Evolutionary conservation across 164 flowering plant species (phyloP), one percentile per base, ranked within the genome.

Genomic region (Magnolia changhungtana): DNA sequence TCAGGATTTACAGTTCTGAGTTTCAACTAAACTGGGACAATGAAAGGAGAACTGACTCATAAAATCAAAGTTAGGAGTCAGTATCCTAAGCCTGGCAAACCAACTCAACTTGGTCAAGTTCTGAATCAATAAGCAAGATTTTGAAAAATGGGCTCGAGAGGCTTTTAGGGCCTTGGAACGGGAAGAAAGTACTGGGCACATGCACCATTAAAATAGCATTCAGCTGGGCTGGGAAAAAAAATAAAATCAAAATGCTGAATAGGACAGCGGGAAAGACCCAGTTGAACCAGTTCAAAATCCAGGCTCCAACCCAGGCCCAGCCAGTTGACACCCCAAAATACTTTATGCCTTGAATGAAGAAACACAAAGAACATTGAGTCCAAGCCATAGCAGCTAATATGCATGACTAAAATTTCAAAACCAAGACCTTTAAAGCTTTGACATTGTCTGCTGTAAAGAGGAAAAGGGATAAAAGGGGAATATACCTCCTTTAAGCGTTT

Each of bases 401-500:
- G 29, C 68, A 66, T 66, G 27, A 13, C 11, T 13, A 66, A 20
- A 66, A 3, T 66, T 66, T 24, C 68, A 11, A 66, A 20, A 66
- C 27, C 29, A 24, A 66, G 31, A 66, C 21, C 29, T 66, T 24
- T 27, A 24, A 23, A 66, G 29, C 27, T 21, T 19, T 21, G 11
- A 10, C 29, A 21, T 21, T 21, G 69, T 3, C 29, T 27, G 14
- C n/a, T 23, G 69, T 1, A 66, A 29, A 27, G 18, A 9, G 11
- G 16, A 13, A 67, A 68, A 68, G 71, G 20, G 14, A 27, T 21
- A 68, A 75, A 59, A 52, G 37, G 63, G 65, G 7, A 37, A 37
- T 37, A 37, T 86, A 94, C 99, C 99, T 94, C 89, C 79, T 85
- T 87, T 82, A 96, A 77, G 72, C 84, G 84, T 68, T 84, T 81